Percentiles rank a stretch among this genome's conserved stretches.
phyloP scores from a whole-genome alignment of 495 filamentous ascomycete genomes.

The Rostrohypoxylon terebratum region DNA sequence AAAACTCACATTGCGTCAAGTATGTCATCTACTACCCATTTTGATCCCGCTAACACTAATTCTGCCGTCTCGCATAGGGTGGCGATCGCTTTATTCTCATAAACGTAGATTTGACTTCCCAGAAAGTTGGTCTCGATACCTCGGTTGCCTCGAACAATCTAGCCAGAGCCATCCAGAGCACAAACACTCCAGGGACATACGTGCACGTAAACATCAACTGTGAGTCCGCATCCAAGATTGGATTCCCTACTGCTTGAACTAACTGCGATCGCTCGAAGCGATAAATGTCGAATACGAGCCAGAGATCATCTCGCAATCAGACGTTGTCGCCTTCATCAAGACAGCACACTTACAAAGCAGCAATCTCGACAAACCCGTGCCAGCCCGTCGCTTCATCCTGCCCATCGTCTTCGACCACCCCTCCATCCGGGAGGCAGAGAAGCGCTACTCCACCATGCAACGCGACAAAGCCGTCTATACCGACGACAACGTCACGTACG shows the following conservation, averaged over 20 bases:
- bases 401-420: slow-evolving; percentile 66
- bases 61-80: neutral
- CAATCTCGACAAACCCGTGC: slow-evolving; percentile 15
- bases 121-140: slow-evolving; percentile 32
- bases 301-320: slow-evolving; percentile 16
- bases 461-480: slow-evolving; percentile 69
- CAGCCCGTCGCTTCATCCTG: slow-evolving; percentile 57
- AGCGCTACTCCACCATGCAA: slow-evolving; percentile 69
- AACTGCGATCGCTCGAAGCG: slow-evolving; percentile 11
- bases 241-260: neutral
- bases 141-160: slow-evolving; percentile 27
- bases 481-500: slow-evolving; percentile 68
- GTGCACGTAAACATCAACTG: slow-evolving; percentile 36
- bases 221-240: neutral
- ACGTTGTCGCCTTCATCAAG: slow-evolving; percentile 21
- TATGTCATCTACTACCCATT: neutral
- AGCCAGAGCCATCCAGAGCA: slow-evolving; percentile 24
- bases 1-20: slow-evolving; percentile 26
- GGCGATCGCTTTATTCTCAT: slow-evolving; percentile 35
- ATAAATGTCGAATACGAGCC: slow-evolving; percentile 36
- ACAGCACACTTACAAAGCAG: slow-evolving; percentile 13
- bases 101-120: slow-evolving; percentile 13
- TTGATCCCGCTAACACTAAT: neutral
- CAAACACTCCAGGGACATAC: slow-evolving; percentile 12
- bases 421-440: slow-evolving; percentile 60